A percentile compares a stretch with the other conserved stretches of the same genome.
Conservation (phyloP, 768 basidiomycete species). For the Macrolepiota fuliginosa region DNA sequence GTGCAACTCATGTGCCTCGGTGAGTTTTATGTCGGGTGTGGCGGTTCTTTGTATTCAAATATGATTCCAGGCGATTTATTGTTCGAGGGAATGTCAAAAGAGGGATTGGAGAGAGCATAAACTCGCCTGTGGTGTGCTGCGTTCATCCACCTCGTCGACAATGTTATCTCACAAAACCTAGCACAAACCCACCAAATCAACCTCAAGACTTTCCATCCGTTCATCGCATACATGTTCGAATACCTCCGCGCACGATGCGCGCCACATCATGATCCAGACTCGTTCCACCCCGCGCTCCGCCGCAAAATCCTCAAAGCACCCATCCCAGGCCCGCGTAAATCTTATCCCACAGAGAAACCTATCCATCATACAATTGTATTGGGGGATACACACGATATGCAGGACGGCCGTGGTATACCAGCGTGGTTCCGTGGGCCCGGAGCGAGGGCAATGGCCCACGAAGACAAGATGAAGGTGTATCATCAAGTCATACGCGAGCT, state of each 20-base stretch:
- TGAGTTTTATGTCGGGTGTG: neutral
- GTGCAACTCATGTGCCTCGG: neutral
- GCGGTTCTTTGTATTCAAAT: neutral
- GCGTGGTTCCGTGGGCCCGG: neutral
- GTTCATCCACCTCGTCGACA: neutral
- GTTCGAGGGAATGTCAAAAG: too few species aligned
- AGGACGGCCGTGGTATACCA: neutral
- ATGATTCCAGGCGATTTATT: neutral
- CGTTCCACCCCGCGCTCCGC: conserved; percentile 9
- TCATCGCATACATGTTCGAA: conserved; percentile 27
- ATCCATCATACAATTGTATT: neutral
- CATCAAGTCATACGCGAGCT: conserved; percentile 31
- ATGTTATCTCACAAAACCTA: conserved; percentile 5
- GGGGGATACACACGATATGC: neutral
- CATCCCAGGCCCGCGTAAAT: neutral
- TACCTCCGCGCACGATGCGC: conserved; percentile 6
- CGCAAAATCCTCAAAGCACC: conserved; percentile 15
- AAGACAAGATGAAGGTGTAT: conserved; percentile 21
- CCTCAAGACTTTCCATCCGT: conserved; percentile 29
- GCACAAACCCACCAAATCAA: conserved; percentile 35
- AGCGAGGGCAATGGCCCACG: conserved; percentile 16
- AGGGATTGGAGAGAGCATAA: neutral
- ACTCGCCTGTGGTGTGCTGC: neutral
- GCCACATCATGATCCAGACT: conserved; percentile 13
- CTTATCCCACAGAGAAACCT: conserved; percentile 24